Evolutionary conservation across 352 stramenopile species (phyloP), one percentile per base, ranked within the genome.

Genomic region (Globisporangium perplexum): DNA sequence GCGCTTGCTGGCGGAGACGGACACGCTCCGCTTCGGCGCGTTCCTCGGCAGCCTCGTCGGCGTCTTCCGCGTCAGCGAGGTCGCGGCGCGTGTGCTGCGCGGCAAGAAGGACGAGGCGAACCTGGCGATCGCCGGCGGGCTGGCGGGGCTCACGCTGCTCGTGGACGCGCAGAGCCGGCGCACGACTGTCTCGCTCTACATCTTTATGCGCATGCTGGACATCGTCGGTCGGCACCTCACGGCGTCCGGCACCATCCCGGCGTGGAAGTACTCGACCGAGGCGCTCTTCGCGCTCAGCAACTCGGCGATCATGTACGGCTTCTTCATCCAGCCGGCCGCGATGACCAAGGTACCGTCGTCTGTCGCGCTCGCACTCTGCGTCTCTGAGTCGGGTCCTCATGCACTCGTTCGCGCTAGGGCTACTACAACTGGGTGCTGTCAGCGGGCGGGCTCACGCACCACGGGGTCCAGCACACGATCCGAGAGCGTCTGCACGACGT

Each of bases 361-460:
- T 20, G 2, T 43, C 5, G n/a, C n/a, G n/a, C n/a, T n/a, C n/a
- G n/a, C n/a, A n/a, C n/a, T n/a, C n/a, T n/a, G n/a, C n/a, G n/a
- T n/a, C n/a, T n/a, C n/a, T n/a, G n/a, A n/a, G n/a, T n/a, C 31
- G 36, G 14, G 35, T 42, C 30, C 35, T 14, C n/a, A 38, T 35
- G 22, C 12, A 48, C 15, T 8, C 11, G 43, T 24, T 47, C 11
- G 7, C 11, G 5, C 5, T 59, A 93, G 83, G 61, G 74, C 45
- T 94, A 94, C 55, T 91, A 93, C 67, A 78, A 89, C 35, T 93
- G 83, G 78, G 91, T 95, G 56, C 71, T 85, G 24, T 69, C 73
- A 17, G 83, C 88, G 47, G 83, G 82, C 2, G 72, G 59, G 30
- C 72, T 95, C 23, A 93, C 71, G 23, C 72, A 92, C 57, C 60